phyloP scores from a whole-genome alignment of 495 filamentous ascomycete species.

The Sordaria brevicollis region DNA sequence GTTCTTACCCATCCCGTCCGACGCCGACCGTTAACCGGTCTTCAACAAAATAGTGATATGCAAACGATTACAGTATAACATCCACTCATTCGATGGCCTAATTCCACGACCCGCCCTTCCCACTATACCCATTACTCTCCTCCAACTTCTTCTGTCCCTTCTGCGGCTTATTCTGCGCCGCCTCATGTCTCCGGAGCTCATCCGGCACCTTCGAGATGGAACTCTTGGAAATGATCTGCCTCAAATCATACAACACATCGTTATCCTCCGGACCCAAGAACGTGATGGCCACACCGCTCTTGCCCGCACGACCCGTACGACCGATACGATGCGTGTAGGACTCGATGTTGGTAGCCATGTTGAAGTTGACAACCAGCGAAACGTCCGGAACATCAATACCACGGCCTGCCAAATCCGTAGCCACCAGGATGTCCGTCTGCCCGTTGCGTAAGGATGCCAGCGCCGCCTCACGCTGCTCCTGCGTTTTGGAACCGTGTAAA shows the following conservation, averaged over 20 bases:
- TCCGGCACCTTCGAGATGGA: slow-evolving; percentile 85
- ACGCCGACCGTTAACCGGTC: background rate
- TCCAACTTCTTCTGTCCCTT: slow-evolving; percentile 25
- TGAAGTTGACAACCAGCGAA: slow-evolving; percentile 93
- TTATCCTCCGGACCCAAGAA: slow-evolving; percentile 90
- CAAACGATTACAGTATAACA: background rate
- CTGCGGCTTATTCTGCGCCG: slow-evolving; percentile 66
- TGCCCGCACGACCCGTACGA: slow-evolving; percentile 94
- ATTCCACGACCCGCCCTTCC: slow-evolving; percentile 21
- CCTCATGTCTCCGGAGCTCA: slow-evolving; percentile 87
- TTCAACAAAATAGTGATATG: background rate
- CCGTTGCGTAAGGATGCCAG: slow-evolving; percentile 77
- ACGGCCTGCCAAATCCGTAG: slow-evolving; percentile 90
- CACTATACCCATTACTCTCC: slow-evolving; percentile 18
- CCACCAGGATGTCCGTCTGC: slow-evolving; percentile 78
- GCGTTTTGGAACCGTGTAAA: slow-evolving; percentile 88
- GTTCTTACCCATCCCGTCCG: background rate
- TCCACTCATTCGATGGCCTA: background rate
- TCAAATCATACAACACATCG: slow-evolving; percentile 92
- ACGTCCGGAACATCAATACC: slow-evolving; percentile 98
- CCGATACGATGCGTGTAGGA: slow-evolving; percentile 97
- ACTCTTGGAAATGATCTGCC: slow-evolving; percentile 92
- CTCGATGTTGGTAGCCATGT: slow-evolving; percentile 93
- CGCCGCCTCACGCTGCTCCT: slow-evolving; percentile 94
- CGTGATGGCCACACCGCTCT: slow-evolving; percentile 93